phyloP scores from a whole-genome alignment of 768 basidiomycete species.

The Boletus sp. region DNA sequence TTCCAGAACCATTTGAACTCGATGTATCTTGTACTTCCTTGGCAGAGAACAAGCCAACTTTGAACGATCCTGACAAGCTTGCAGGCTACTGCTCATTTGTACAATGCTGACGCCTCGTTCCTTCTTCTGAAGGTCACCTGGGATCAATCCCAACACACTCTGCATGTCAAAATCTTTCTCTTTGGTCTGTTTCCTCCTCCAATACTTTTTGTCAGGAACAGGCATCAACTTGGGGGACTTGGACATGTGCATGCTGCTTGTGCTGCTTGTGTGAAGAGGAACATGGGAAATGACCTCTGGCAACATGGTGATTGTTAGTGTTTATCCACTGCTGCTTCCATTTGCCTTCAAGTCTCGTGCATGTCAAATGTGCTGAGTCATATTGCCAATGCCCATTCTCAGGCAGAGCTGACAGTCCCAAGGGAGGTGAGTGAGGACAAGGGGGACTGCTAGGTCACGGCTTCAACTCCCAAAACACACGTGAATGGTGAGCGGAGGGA shows the following conservation, averaged over 20 bases:
- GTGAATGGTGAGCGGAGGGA: constrained; percentile 34
- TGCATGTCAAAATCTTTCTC: constrained; percentile 47
- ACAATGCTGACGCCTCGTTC: constrained; percentile 47
- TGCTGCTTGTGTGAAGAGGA: constrained; percentile 30
- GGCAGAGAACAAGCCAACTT: constrained; percentile 33
- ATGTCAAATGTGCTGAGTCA: constrained; percentile 54
- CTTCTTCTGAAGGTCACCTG: constrained; percentile 51
- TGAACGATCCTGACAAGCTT: constrained; percentile 34
- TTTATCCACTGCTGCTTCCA: constrained; percentile 32
- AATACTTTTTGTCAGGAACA: constrained; percentile 46
- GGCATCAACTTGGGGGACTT: constrained; percentile 56
- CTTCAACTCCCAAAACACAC: constrained; percentile 64
- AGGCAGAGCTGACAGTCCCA: constrained; percentile 36
- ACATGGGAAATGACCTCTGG: constrained; percentile 39
- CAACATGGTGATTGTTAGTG: constrained; percentile 40
- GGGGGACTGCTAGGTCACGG: constrained; percentile 37
- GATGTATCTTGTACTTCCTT: constrained; percentile 58
- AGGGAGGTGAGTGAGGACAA: constrained; percentile 32
- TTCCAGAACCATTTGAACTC: constrained; percentile 64
- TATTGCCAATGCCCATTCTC: constrained; percentile 55
- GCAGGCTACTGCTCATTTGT: constrained; percentile 44
- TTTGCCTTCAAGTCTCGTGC: constrained; percentile 40
- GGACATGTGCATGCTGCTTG: constrained; percentile 44
- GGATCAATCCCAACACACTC: constrained; percentile 27
- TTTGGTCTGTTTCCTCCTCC: constrained; percentile 43